A percentile compares a stretch with the other conserved stretches of the same genome.
Conservation (phyloP, 495 filamentous ascomycete species). For the Terfezia boudieri region DNA sequence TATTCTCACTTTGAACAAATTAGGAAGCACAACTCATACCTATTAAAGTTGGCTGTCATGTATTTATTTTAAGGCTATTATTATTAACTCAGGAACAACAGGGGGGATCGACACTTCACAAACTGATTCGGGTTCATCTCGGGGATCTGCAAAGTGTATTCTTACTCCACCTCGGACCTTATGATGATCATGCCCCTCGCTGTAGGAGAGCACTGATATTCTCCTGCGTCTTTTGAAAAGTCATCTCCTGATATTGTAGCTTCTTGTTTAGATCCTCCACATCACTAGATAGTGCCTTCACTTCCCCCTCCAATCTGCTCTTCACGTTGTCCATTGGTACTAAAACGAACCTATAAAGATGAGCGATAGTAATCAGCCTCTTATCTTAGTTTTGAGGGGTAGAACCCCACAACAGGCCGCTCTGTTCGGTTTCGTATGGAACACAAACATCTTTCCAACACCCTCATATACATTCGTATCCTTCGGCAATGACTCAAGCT, state of each 20-base stretch:
- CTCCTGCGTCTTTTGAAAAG: slow-evolving; percentile 73
- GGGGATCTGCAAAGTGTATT: no score
- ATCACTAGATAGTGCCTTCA: slow-evolving; percentile 50
- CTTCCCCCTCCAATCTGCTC: slow-evolving; percentile 52
- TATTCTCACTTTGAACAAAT: no score
- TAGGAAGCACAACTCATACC: no score
- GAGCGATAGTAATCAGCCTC: background rate
- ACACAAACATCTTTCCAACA: slow-evolving; percentile 75
- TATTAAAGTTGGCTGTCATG: no score
- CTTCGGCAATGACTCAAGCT: slow-evolving; percentile 53
- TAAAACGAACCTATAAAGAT: slow-evolving; percentile 52
- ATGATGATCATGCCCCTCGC: slow-evolving; percentile 22
- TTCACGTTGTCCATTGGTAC: slow-evolving; percentile 51
- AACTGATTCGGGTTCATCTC: no score
- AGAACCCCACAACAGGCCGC: no score
- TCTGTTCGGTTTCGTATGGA: background rate
- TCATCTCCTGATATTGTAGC: slow-evolving; percentile 82
- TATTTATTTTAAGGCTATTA: no score
- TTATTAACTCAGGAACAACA: no score
- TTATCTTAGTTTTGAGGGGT: no score
- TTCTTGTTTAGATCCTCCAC: slow-evolving; percentile 67
- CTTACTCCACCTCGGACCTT: no score
- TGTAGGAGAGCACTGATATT: slow-evolving; percentile 72
- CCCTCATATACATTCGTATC: slow-evolving; percentile 79
- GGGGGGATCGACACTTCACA: no score